Conservation (phyloP, 495 filamentous ascomycete species). For the Lophium mytilinum region DNA sequence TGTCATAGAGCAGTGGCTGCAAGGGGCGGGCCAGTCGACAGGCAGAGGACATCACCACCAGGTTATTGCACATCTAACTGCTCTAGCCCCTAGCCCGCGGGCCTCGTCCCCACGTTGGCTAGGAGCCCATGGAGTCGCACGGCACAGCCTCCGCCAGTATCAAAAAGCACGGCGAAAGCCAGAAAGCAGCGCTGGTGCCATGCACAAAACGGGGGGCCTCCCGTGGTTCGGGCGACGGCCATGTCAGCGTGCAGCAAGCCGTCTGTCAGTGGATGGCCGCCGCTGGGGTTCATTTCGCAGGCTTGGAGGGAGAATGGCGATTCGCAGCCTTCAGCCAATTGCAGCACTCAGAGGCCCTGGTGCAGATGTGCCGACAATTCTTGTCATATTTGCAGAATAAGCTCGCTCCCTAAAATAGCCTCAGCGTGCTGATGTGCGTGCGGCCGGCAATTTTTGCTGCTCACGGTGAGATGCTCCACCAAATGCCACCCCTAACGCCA, state of each 20-base stretch:
- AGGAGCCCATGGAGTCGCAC: too few species aligned
- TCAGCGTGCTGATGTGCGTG: background rate
- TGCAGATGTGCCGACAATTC: slow-evolving; percentile 1
- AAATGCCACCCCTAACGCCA: background rate
- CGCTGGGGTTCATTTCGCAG: background rate
- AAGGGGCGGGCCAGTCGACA: too few species aligned
- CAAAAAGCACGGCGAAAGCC: too few species aligned
- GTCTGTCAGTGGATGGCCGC: background rate
- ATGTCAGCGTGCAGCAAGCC: background rate
- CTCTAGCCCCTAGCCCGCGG: too few species aligned
- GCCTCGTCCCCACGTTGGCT: too few species aligned
- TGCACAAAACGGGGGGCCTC: too few species aligned
- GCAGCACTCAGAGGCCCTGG: background rate
- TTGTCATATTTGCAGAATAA: slow-evolving; percentile 3
- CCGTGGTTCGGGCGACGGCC: background rate
- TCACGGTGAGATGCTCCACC: background rate
- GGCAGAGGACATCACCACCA: too few species aligned
- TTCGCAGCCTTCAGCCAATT: background rate
- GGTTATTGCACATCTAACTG: too few species aligned
- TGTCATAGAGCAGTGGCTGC: too few species aligned
- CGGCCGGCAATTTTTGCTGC: slow-evolving; percentile 9
- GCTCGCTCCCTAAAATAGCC: slow-evolving; percentile 5
- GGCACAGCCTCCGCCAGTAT: too few species aligned
- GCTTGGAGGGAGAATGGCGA: background rate
- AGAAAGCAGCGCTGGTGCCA: too few species aligned